A percentile compares a stretch with the other conserved stretches of the same genome.
Conservation (phyloP, 768 basidiomycete species). For the Cyathus striatus region DNA sequence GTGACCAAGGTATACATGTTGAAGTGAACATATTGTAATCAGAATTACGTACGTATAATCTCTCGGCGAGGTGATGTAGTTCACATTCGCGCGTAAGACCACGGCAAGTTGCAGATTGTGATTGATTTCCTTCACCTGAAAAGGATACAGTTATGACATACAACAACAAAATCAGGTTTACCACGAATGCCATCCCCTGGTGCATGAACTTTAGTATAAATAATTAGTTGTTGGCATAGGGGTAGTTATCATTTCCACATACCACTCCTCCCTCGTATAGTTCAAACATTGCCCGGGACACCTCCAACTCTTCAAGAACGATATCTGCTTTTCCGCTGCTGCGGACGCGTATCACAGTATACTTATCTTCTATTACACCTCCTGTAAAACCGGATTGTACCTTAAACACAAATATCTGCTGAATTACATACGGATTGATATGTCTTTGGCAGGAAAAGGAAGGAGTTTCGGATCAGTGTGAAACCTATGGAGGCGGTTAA, state of each 20-base stretch:
- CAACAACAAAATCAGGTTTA: constrained; percentile 22
- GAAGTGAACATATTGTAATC: not conserved
- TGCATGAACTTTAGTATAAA: constrained; percentile 64
- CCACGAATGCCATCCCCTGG: constrained; percentile 79
- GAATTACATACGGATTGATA: constrained; percentile 60
- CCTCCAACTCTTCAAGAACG: constrained; percentile 78
- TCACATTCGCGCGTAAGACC: constrained; percentile 70
- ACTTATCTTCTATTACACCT: constrained; percentile 73
- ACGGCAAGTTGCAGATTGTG: constrained; percentile 75
- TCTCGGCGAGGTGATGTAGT: constrained; percentile 71
- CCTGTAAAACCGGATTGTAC: constrained; percentile 8
- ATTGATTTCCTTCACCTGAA: constrained; percentile 70
- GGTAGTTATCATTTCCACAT: constrained; percentile 16
- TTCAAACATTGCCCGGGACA: constrained; percentile 82
- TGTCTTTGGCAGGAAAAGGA: constrained; percentile 68
- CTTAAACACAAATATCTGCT: not conserved
- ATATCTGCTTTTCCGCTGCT: constrained; percentile 27
- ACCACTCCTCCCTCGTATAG: constrained; percentile 87
- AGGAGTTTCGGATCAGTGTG: constrained; percentile 76
- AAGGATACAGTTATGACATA: not conserved
- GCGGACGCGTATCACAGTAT: constrained; percentile 65
- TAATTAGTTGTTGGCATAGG: not conserved
- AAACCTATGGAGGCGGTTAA: constrained; percentile 57
- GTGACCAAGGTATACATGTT: constrained; percentile 7
- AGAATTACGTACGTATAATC: constrained; percentile 62